phyloP scores from a whole-genome alignment of 208 protist species.

The Herpetomonas tarakana region DNA sequence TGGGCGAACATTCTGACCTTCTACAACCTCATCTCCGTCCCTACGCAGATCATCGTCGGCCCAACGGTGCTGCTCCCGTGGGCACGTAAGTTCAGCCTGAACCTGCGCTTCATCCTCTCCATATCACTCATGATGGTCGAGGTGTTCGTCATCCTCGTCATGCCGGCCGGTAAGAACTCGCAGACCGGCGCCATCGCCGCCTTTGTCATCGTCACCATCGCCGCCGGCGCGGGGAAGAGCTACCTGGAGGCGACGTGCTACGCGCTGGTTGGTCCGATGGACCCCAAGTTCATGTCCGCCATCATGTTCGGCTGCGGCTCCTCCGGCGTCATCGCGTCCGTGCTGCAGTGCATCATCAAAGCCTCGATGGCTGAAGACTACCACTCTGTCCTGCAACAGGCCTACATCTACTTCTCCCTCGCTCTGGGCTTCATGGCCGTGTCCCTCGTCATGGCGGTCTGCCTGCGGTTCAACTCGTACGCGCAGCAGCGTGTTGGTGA shows the following conservation, averaged over 20 bases:
- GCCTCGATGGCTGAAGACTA: slow-evolving; percentile 53
- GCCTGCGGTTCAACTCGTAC: slow-evolving; percentile 57
- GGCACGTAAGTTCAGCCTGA: slow-evolving; percentile 52
- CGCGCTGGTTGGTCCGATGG: slow-evolving; percentile 72
- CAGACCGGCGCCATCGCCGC: slow-evolving; percentile 53
- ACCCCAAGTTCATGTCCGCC: slow-evolving; percentile 78
- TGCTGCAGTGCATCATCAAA: slow-evolving; percentile 87
- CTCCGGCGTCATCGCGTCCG: slow-evolving; percentile 60
- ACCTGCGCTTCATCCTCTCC: slow-evolving; percentile 40
- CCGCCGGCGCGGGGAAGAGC: slow-evolving; percentile 63
- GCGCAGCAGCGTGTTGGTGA: slow-evolving; percentile 69
- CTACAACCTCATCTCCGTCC: slow-evolving; percentile 72
- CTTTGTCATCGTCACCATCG: slow-evolving; percentile 64
- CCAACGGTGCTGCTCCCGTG: slow-evolving; percentile 62
- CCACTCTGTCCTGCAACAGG: slow-evolving; percentile 31
- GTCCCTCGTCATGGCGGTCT: slow-evolving; percentile 48
- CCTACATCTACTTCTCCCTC: slow-evolving; percentile 81
- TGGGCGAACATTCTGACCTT: slow-evolving; percentile 80
- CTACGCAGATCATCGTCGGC: slow-evolving; percentile 59
- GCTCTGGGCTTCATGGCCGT: slow-evolving; percentile 59
- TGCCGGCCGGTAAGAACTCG: slow-evolving; percentile 43
- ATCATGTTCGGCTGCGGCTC: slow-evolving; percentile 87
- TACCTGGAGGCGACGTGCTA: slow-evolving; percentile 87
- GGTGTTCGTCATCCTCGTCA: slow-evolving; percentile 54
- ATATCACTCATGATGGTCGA: slow-evolving; percentile 62